Base-by-base conservation (phyloP, 169 alveolate genomes). In the Plasmodium gonderi region DNA sequence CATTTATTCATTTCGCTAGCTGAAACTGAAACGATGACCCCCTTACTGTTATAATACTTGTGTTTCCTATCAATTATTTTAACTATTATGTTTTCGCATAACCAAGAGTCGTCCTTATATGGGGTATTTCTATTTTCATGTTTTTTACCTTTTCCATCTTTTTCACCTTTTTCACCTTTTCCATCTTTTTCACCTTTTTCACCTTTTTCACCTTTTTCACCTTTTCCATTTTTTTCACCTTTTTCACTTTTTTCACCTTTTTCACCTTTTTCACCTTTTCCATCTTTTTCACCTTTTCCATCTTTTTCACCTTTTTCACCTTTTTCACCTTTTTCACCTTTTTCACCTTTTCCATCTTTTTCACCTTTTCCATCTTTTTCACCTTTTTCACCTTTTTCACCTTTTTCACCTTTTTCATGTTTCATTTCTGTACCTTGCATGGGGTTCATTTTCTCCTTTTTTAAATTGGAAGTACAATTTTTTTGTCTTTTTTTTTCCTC, bases 21-120 rank as follows among this genome's bases (percentile, higher is more conserved):
- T 14, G 40, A 54, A n/a, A 85, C 36, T 9, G 83, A 85, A 11
- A 40, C 20, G 20, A 85, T 85, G 12, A 75, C 92, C 3, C 92
- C 92, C 68, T 85, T 85, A 31, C 47, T 51, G 65, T 75, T 75
- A 75, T 78, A 74, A 38, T 85, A 45, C 31, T 72, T 72, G 79
- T 85, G 92, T 6, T 75, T 85, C 49, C 79, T 85, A 45, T 85
- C 92, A 78, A 85, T 54, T 20, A 85, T 75, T 60, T 85, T 85
- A 75, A 85, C 92, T 11, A 75, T 44, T 14, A 85, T 85, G 44
- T 85, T 85, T 85, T 85, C 68, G 33, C 67, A 75, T 54, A 85
- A 74, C 92, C 92, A 85, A 31, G 36, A 51, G 36, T 75, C 42
- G 29, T 75, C 31, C 9, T 64, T 44, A 54, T 31, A 29, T 12